Conservation (phyloP, 2,329 filamentous ascomycete genomes). For the Sclerotinia spermophila region DNA sequence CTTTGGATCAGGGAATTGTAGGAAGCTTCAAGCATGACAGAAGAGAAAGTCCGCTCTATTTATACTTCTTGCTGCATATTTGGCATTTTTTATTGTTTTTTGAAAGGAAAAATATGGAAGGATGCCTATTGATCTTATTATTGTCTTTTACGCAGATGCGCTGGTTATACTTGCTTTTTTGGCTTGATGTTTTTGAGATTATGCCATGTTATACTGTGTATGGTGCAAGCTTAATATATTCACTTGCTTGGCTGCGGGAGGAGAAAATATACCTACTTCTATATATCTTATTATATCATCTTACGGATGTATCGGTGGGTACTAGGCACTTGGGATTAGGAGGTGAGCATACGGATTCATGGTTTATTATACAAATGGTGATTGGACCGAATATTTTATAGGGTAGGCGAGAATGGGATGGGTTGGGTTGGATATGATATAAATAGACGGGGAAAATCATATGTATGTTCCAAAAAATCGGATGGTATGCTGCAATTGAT, state of each 20-base stretch:
- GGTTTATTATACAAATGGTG: slow-evolving; percentile 9
- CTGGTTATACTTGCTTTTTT: slow-evolving; percentile 17
- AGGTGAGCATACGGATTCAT: neutral
- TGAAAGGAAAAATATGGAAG: slow-evolving; percentile 6
- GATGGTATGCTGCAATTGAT: neutral
- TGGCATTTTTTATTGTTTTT: neutral
- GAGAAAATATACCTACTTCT: neutral
- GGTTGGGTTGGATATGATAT: neutral
- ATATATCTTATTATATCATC: slow-evolving; percentile 5
- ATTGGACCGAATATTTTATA: neutral
- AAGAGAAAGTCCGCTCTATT: slow-evolving; percentile 7
- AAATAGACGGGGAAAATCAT: slow-evolving; percentile 10
- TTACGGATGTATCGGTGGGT: neutral
- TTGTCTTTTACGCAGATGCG: slow-evolving; percentile 13
- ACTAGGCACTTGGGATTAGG: neutral
- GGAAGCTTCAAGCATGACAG: neutral
- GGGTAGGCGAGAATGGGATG: neutral
- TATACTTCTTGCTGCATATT: slow-evolving; percentile 14
- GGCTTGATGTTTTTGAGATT: slow-evolving; percentile 6
- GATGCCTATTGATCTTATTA: slow-evolving; percentile 15
- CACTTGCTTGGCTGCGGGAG: neutral
- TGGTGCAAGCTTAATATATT: slow-evolving; percentile 9
- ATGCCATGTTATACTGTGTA: neutral
- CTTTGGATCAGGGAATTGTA: neutral
- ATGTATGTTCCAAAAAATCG: neutral